A percentile compares a stretch with the other conserved stretches of the same genome.
phyloP scores from a whole-genome alignment of 2,329 filamentous ascomycete species.

The Orbilia blumenaviensis region DNA sequence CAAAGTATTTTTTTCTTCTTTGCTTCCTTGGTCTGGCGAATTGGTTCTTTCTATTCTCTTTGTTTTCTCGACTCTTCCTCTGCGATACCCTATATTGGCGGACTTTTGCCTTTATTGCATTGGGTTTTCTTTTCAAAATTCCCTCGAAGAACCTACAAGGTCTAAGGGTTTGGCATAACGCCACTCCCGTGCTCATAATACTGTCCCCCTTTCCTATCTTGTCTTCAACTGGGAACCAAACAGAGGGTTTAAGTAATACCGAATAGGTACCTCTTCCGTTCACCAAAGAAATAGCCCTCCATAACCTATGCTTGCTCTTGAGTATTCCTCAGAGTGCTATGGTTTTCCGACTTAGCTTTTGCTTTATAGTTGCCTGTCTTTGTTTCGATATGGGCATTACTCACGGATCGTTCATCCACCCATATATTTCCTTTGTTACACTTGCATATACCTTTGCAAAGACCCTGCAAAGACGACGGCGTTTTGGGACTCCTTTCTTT shows the following conservation, averaged over 20 bases:
- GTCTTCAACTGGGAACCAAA: slow-evolving; percentile 45
- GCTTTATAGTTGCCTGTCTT: neutral
- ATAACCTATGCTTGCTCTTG: slow-evolving; percentile 6
- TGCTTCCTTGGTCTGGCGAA: slow-evolving; percentile 34
- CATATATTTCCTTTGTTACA: slow-evolving; percentile 28
- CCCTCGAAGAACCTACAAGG: neutral
- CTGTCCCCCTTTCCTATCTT: neutral
- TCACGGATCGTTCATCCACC: slow-evolving; percentile 50
- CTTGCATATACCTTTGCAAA: slow-evolving; percentile 9
- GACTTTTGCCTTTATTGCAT: slow-evolving; percentile 26
- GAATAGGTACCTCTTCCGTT: slow-evolving; percentile 51
- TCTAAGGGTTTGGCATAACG: slow-evolving; percentile 22
- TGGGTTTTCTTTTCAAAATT: neutral
- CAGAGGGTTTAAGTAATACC: slow-evolving; percentile 20
- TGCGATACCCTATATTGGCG: slow-evolving; percentile 37
- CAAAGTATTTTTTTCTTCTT: neutral
- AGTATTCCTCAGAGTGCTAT: neutral
- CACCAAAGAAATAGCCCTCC: slow-evolving; percentile 18
- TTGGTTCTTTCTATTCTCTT: slow-evolving; percentile 18
- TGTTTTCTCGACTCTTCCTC: neutral
- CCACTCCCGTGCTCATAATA: slow-evolving; percentile 5
- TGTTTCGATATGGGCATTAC: neutral
- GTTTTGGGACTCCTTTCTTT: neutral
- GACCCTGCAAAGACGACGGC: neutral
- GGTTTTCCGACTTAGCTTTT: neutral